These are phyloP conservation scores for Ramaria rubella DNA, from an alignment of 768 basidiomycete species.

Conservation along the genomic window DNA sequence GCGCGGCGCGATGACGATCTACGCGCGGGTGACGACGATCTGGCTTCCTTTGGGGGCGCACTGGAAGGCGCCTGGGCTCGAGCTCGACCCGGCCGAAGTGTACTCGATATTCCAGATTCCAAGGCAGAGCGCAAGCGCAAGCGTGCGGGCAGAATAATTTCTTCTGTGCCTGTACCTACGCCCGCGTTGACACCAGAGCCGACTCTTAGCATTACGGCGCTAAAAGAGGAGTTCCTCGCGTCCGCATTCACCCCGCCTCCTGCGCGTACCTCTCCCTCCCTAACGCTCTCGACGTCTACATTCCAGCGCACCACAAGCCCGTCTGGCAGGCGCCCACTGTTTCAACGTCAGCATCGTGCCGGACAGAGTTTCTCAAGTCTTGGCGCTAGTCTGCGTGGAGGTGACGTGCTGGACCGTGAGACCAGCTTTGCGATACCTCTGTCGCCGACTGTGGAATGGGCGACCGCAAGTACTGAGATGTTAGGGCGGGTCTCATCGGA, in stretches of 20 bases:
- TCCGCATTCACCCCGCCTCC: not conserved
- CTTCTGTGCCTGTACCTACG: not conserved
- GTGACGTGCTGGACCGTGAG: not conserved
- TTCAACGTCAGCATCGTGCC: not conserved
- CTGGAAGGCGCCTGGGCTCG: not conserved
- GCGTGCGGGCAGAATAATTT: not conserved
- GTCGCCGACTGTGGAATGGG: not conserved
- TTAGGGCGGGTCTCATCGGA: not conserved
- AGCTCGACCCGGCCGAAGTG: not conserved
- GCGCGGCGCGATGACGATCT: not conserved
- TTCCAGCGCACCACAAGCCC: not conserved
- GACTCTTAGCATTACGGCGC: not conserved
- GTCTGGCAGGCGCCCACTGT: not conserved
- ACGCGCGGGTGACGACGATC: not conserved
- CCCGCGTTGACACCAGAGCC: not conserved
- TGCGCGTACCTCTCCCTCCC: not conserved
- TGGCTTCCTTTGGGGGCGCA: not conserved
- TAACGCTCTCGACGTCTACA: not conserved
- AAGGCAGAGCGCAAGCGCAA: not conserved
- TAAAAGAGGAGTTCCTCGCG: not conserved
- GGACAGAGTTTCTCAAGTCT: not conserved
- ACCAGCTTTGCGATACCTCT: not conserved
- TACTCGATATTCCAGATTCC: not conserved
- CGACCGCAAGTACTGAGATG: not conserved
- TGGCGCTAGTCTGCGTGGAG: not conserved